Percentiles rank a stretch among this genome's conserved stretches.
phyloP scores from a whole-genome alignment of 2,329 filamentous ascomycete species.

The Monilinia aucupariae region DNA sequence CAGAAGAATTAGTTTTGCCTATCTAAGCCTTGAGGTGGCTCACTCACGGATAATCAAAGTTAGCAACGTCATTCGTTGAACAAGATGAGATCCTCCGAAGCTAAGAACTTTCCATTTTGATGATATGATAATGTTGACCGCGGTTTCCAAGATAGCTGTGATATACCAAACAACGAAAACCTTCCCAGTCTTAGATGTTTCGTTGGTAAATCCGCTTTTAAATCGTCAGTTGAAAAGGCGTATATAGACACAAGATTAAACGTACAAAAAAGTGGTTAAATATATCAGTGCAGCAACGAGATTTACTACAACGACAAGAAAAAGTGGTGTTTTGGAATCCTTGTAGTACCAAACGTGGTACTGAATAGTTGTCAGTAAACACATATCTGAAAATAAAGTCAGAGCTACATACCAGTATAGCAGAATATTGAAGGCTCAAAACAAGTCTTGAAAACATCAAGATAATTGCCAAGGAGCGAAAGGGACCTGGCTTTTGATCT shows the following conservation, averaged over 20 bases:
- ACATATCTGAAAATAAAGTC: neutral
- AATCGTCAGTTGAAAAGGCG: neutral
- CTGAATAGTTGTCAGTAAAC: conserved; percentile 8
- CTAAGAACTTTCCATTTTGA: conserved; percentile 37
- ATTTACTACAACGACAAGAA: conserved; percentile 18
- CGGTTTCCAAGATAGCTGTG: conserved; percentile 24
- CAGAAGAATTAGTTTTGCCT: neutral
- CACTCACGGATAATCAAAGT: conserved; percentile 47
- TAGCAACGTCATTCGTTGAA: conserved; percentile 52
- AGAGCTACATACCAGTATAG: neutral
- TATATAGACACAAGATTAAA: neutral
- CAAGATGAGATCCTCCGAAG: conserved; percentile 53
- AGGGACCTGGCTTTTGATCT: neutral
- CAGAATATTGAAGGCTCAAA: conserved; percentile 37
- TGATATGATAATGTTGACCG: conserved; percentile 25
- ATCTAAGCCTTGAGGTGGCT: neutral
- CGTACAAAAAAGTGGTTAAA: conserved; percentile 24
- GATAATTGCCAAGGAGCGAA: conserved; percentile 30
- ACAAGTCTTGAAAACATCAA: conserved; percentile 37
- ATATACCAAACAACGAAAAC: conserved; percentile 23
- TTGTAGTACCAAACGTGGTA: conserved; percentile 26
- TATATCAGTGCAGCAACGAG: conserved; percentile 27
- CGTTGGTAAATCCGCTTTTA: neutral
- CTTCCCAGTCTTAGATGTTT: neutral
- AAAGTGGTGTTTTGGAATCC: conserved; percentile 21